Evolutionary conservation across 1,284 basidiomycete species (phyloP).

Genomic region (Veloporphyrellus conicus): DNA sequence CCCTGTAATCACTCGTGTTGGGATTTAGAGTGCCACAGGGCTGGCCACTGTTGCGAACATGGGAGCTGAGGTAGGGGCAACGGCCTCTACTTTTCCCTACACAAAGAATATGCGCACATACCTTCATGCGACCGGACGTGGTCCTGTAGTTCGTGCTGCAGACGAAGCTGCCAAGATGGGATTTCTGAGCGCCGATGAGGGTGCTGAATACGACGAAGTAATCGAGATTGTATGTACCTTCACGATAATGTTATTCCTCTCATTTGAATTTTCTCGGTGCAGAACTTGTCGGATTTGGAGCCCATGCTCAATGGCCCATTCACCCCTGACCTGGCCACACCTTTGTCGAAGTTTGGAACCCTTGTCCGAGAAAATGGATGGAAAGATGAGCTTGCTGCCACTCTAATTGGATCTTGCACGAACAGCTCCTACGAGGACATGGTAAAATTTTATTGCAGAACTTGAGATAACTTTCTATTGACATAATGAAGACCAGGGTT

Average conservation of each 20-base stretch:
- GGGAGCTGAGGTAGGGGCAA: conserved; percentile 99
- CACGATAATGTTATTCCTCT: neutral
- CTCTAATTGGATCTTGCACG: conserved; percentile 95
- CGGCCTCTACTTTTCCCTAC: conserved; percentile 97
- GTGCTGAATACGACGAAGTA: conserved; percentile 93
- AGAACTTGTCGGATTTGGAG: conserved; percentile 90
- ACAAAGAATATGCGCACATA: conserved; percentile 87
- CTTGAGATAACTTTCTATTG: conserved; percentile 4
- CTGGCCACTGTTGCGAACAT: conserved; percentile 96
- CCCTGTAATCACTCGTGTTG: neutral
- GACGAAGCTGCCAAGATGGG: conserved; percentile 77
- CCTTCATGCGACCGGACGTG: conserved; percentile 85
- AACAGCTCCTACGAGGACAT: conserved; percentile 97
- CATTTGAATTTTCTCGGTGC: neutral
- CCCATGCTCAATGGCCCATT: conserved; percentile 97
- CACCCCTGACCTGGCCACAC: conserved; percentile 95
- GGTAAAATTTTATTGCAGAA: conserved; percentile 41
- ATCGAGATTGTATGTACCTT: conserved; percentile 79
- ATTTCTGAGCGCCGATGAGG: conserved; percentile 81
- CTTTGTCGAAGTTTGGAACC: conserved; percentile 84
- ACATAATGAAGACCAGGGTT: conserved; percentile 51
- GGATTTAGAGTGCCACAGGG: conserved; percentile 40
- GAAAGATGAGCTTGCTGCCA: conserved; percentile 89
- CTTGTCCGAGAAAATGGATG: conserved; percentile 84
- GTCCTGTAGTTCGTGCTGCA: conserved; percentile 83